Conservation (phyloP, 2,329 filamentous ascomycete genomes). For the Hymenoscyphus albidus region DNA sequence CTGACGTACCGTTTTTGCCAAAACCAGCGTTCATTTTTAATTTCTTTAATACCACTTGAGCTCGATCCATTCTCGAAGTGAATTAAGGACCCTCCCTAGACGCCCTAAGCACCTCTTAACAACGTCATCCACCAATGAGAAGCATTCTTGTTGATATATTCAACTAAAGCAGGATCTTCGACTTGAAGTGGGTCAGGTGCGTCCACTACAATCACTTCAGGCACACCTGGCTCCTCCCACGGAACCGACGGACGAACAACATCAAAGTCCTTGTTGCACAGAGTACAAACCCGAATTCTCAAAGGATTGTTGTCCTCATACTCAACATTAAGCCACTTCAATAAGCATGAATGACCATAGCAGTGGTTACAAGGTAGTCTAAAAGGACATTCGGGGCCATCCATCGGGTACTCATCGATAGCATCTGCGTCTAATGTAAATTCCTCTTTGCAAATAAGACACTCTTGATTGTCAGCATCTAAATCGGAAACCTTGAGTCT, state of each 20-base stretch:
- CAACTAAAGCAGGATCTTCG: neutral
- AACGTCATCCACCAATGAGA: neutral
- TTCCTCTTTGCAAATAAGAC: conserved; percentile 1
- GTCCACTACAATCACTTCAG: neutral
- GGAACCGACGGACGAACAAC: neutral
- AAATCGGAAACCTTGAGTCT: neutral
- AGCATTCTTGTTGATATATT: neutral
- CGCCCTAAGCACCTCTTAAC: neutral
- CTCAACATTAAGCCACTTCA: neutral
- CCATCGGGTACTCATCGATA: neutral
- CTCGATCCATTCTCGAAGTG: no score
- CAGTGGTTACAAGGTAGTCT: neutral
- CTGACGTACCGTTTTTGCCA: no score
- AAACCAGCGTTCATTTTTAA: no score
- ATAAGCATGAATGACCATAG: neutral
- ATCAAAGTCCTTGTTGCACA: neutral
- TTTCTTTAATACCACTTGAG: no score
- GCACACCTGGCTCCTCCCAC: neutral
- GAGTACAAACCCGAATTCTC: neutral
- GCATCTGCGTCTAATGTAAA: neutral
- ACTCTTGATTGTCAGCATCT: neutral
- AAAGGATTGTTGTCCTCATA: neutral
- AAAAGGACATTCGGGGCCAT: neutral
- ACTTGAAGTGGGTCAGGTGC: neutral
- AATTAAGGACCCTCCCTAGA: no score